Percentiles rank a stretch among this genome's conserved stretches.
phyloP scores from a whole-genome alignment of 768 basidiomycete genomes.

The Suillus americanus region DNA sequence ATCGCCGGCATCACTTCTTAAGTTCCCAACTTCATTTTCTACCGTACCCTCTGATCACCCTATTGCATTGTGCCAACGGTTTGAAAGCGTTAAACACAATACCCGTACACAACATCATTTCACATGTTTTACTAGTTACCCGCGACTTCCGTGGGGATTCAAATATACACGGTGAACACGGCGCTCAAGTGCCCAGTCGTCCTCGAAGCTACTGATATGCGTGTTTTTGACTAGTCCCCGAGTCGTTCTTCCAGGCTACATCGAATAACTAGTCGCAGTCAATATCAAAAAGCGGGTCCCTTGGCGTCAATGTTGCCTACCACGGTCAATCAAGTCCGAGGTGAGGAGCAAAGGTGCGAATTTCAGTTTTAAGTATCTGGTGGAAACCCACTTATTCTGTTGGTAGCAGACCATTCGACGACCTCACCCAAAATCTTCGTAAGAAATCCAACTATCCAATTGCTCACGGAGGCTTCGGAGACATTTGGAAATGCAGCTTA shows the following conservation, averaged over 20 bases:
- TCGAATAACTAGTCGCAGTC: too few species aligned
- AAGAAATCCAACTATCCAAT: not conserved
- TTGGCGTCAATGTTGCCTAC: not conserved
- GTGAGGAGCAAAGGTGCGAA: not conserved
- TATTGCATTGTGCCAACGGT: not conserved
- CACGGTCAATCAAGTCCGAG: not conserved
- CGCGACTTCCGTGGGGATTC: not conserved
- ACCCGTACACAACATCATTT: not conserved
- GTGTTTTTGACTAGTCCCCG: not conserved
- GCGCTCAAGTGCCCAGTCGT: not conserved
- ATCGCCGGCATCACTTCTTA: not conserved
- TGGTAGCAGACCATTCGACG: not conserved
- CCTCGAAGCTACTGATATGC: not conserved
- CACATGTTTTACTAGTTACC: not conserved
- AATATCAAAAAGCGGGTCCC: not conserved
- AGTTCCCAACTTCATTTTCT: not conserved
- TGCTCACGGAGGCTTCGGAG: constrained; percentile 9
- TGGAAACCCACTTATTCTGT: not conserved
- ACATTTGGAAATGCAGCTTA: constrained; percentile 8
- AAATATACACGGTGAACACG: not conserved
- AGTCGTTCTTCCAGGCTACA: not conserved
- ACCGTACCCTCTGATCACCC: not conserved
- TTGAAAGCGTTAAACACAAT: not conserved
- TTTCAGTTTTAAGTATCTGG: not conserved
- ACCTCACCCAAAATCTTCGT: constrained; percentile 6